Percentiles rank a stretch among this genome's conserved stretches.
phyloP scores from a whole-genome alignment of 257 asterid species.

The Perilla frutescens region DNA sequence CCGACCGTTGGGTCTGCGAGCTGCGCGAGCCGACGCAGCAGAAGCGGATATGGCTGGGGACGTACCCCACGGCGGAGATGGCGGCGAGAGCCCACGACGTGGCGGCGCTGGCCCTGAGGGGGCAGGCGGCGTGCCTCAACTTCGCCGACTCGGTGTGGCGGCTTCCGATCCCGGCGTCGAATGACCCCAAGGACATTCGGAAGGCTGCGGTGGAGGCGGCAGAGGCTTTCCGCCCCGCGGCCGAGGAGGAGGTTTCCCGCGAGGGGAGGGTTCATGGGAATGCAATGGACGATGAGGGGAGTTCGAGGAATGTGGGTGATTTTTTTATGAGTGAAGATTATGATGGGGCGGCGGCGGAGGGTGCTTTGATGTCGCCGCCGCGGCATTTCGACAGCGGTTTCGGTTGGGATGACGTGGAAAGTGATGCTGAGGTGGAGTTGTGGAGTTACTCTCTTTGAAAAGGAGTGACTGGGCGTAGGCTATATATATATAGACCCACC shows the following conservation, averaged over 20 bases:
- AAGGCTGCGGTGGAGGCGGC: conserved; percentile 64
- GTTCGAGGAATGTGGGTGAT: background rate
- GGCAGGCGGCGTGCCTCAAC: conserved; percentile 57
- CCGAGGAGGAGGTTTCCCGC: background rate
- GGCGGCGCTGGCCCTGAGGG: conserved; percentile 76
- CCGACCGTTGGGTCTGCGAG: conserved; percentile 58
- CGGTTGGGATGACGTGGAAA: conserved; percentile 45
- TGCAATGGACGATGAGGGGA: background rate
- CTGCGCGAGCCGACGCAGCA: conserved; percentile 64
- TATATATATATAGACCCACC: background rate
- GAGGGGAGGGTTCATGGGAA: conserved; percentile 6
- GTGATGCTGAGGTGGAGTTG: conserved; percentile 53
- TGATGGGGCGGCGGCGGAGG: conserved; percentile 34
- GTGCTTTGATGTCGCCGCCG: conserved; percentile 59
- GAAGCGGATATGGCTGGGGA: conserved; percentile 77
- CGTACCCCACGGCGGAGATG: conserved; percentile 84
- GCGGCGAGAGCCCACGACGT: conserved; percentile 87
- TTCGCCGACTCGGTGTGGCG: conserved; percentile 79
- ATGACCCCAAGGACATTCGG: conserved; percentile 54
- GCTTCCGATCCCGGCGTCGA: conserved; percentile 52
- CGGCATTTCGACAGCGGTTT: conserved; percentile 25
- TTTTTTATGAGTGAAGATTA: background rate
- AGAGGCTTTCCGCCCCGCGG: conserved; percentile 44
- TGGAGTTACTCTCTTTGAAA: conserved; percentile 57
- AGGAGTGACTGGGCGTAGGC: background rate